Base-by-base conservation (phyloP, 371 early-diverging fungal genomes). In the Coemansia sp. region DNA sequence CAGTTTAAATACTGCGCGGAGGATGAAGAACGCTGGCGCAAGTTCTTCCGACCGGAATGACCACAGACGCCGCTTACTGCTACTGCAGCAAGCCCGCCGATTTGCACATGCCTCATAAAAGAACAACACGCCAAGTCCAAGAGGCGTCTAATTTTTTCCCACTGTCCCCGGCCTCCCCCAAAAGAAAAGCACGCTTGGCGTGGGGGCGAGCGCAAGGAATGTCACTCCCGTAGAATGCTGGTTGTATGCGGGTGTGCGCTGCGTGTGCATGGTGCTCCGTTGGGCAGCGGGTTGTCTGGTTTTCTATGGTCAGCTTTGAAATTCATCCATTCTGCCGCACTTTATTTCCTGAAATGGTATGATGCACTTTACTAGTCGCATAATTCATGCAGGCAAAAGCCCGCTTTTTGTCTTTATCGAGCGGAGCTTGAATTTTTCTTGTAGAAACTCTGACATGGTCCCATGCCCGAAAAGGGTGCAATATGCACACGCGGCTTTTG, bases 1-100 rank as follows among this genome's bases (percentile, higher is more conserved):
- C 25, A 14, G 54, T 33, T 56, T 56, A 56, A 56, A 56, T 56
- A 56, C 56, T 56, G 56, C 56, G 54, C 14, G 16, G 5, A n/a
- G 16, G 16, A n/a, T 44, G 44, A 44, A 44, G 5, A 33, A 33
- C 33, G 33, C 33, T 33, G 33, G 33, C 33, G 33, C 33, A 52
- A 56, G 33, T 28, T 56, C n/a, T 56, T 33, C 56, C 26, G 56
- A 25, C 56, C 44, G 44, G 44, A 44, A 44, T 44, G 44, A 44
- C 16, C 44, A 44, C 14, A 44, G n/a, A 44, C 14, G 16, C 16
- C 44, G 44, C 44, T 44, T 44, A 44, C 44, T 44, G 14, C n/a
- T 44, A 14, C n/a, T 44, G 44, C 44, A 44, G 44, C 44, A 16
- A 18, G 52, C 12, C 28, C 8, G 56, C 16, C n/a, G 44, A 44